Conservation (phyloP, 139 green algal species). For the Dunaliella primolecta region DNA sequence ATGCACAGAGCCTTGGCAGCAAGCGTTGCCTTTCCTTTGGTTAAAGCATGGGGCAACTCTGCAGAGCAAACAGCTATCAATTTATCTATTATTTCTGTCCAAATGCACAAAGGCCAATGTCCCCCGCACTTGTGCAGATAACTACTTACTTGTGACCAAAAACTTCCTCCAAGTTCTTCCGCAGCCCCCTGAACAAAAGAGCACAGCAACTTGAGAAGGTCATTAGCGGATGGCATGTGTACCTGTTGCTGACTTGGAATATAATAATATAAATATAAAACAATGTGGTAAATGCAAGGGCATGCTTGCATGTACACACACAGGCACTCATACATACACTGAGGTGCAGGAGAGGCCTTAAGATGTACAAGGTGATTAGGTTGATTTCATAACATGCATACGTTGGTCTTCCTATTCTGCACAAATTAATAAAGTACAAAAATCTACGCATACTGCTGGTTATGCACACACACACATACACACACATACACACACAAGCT, state of each 20-base stretch:
- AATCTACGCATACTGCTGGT: background rate
- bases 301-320: background rate
- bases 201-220: no score
- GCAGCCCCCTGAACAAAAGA: no score
- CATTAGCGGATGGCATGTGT: no score
- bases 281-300: background rate
- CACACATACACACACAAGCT: background rate
- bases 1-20: background rate
- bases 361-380: background rate
- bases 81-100: background rate
- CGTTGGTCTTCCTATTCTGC: background rate
- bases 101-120: background rate
- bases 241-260: no score
- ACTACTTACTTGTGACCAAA: conserved; percentile 58
- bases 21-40: background rate
- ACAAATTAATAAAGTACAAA: background rate
- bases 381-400: background rate
- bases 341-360: background rate
- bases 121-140: background rate
- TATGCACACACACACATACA: background rate
- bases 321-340: background rate
- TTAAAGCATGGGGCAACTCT: background rate
- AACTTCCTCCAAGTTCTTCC: conserved; percentile 70
- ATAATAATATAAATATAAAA: background rate
- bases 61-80: background rate